A percentile compares a stretch with the other conserved stretches of the same genome.
phyloP scores from a whole-genome alignment of 2,329 filamentous ascomycete species.

The Raffaelea arxii region DNA sequence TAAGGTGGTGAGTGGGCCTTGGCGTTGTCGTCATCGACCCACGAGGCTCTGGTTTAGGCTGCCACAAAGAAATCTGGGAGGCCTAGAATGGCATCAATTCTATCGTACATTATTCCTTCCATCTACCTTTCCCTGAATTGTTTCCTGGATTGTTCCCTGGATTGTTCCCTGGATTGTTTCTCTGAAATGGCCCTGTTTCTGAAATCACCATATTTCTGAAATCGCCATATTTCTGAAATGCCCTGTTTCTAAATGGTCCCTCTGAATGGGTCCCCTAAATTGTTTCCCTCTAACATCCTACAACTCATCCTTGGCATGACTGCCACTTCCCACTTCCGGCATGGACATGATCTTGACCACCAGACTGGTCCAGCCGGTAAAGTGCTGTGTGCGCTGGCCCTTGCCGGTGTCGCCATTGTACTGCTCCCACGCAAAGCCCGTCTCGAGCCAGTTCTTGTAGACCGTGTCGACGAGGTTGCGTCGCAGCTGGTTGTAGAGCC shows the following conservation, averaged over 20 bases:
- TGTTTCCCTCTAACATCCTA: conserved; percentile 14
- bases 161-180: too few relatives aligned
- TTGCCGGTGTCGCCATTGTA: conserved; percentile 88
- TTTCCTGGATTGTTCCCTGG: not conserved
- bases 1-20: too few relatives aligned
- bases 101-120: too few relatives aligned
- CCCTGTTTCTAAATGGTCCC: too few relatives aligned
- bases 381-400: conserved; percentile 95
- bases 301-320: conserved; percentile 36
- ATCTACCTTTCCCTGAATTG: not conserved
- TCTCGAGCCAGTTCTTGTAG: conserved; percentile 77
- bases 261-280: too few relatives aligned
- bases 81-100: not conserved
- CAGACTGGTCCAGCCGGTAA: conserved; percentile 97
- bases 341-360: conserved; percentile 97
- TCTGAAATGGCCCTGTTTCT: too few relatives aligned
- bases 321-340: conserved; percentile 51
- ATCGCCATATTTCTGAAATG: too few relatives aligned
- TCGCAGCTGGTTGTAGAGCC: conserved; percentile 67
- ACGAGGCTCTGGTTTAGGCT: conserved; percentile 6
- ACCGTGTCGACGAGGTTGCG: conserved; percentile 83
- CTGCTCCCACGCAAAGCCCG: conserved; percentile 97
- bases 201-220: too few relatives aligned
- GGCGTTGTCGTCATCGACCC: conserved; percentile 8
- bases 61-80: not conserved